Base-by-base conservation (phyloP, 1,284 basidiomycete species). In the Fistulinella cinereoalba region DNA sequence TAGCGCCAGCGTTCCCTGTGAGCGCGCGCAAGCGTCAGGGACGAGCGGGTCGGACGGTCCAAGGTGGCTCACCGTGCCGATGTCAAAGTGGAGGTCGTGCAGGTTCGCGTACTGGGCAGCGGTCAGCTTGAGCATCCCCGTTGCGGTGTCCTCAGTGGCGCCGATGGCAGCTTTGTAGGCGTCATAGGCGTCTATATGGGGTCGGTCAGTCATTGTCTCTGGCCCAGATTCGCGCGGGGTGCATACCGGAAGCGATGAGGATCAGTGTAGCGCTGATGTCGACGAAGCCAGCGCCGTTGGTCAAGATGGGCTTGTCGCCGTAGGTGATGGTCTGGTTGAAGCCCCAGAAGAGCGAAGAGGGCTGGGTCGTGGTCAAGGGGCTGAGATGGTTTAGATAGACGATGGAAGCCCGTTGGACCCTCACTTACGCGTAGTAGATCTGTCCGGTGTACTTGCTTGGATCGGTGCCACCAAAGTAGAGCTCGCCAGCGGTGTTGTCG, bases 101-200 rank as follows among this genome's bases (percentile, higher is more conserved):
- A 57, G 9, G 1, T 13, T 27, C 12, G 2, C 2, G 22, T 52
- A 81, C 53, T 48, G 65, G 6, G 46, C 36, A 3, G 64, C 42
- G 0, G 66, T 68, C 51, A 79, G 57, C 25, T 48, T 66, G 32
- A 78, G 67, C 21, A 79, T 64, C 13, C 73, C 73, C 0, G 73
- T 77, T 2, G 60, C 50, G 5, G 52, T 44, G 22, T 85, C 81
- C 13, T 60, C 7, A 12, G 60, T 69, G n/a, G 63, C 80, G 19
- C 81, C 81, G 5, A 81, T 85, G 9, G 71, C 69, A 8, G 57
- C 38, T 49, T 70, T 52, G 64, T 85, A 85, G 21, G 56, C 52
- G 38, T 63, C 52, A 67, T 78, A 81, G 3, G 77, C 81, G 56
- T 81, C 79, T 64, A 16, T 16, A 18, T 31, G 42, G 19, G 23